Percentiles rank a stretch among this genome's conserved stretches.
phyloP scores from a whole-genome alignment of 2,329 filamentous ascomycete species.

The Beauveria brongniartii region DNA sequence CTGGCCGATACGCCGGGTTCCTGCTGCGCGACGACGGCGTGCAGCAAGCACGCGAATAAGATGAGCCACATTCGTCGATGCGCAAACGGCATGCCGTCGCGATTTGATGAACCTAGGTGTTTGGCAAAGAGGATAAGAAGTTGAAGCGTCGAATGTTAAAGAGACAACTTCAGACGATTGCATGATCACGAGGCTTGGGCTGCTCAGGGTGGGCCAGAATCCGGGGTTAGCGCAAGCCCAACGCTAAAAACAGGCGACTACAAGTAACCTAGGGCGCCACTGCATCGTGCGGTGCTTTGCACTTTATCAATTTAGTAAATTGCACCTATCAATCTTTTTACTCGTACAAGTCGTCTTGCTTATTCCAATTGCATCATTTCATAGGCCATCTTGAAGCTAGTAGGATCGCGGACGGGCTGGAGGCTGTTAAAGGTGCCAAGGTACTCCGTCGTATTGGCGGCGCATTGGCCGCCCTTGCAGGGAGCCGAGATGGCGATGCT shows the following conservation, averaged over 20 bases:
- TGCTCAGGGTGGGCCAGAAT: slow-evolving; percentile 8
- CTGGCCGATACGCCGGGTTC: slow-evolving; percentile 40
- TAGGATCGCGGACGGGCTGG: slow-evolving; percentile 11
- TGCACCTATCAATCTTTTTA: not conserved
- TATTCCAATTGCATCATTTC: slow-evolving; percentile 4
- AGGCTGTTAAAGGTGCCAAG: slow-evolving; percentile 10
- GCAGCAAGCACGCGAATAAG: not conserved
- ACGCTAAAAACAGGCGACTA: not conserved
- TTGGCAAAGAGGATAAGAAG: not conserved
- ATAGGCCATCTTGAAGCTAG: slow-evolving; percentile 7
- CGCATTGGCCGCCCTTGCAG: slow-evolving; percentile 9
- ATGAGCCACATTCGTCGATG: not conserved
- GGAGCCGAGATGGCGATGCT: slow-evolving; percentile 11
- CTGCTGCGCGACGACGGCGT: not conserved
- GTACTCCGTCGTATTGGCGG: slow-evolving; percentile 12
- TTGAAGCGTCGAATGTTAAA: not conserved
- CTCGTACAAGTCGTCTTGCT: not conserved
- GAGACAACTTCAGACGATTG: not conserved
- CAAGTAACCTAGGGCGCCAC: not conserved
- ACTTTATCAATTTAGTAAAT: not conserved
- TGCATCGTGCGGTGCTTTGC: not conserved
- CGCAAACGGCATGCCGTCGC: not conserved
- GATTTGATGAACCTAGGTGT: not conserved
- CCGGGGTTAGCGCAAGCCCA: slow-evolving; percentile 1
- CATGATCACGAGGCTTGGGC: slow-evolving; percentile 5